phyloP scores from a whole-genome alignment of 139 green algal genomes.

The Coelastrella sp. region DNA sequence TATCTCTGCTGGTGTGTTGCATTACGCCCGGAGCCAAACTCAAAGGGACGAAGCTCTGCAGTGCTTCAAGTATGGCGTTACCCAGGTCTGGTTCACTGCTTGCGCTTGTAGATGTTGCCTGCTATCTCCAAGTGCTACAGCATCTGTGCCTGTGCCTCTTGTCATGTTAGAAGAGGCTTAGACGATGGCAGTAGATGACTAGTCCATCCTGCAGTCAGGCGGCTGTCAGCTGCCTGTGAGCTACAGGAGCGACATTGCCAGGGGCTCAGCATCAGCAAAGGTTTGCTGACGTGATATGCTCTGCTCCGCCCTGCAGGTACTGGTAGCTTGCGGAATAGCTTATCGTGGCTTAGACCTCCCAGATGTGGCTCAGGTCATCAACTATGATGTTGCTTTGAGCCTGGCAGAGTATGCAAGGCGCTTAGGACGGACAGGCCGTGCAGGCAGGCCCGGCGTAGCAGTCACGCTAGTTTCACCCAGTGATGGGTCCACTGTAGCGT shows the following conservation, averaged over 20 bases:
- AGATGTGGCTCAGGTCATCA: constrained; percentile 86
- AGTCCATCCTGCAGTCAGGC: too few relatives aligned
- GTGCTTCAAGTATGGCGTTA: constrained; percentile 88
- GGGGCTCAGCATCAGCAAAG: background rate
- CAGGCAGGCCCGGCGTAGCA: constrained; percentile 71
- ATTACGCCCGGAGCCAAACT: constrained; percentile 87
- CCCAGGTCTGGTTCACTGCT: constrained; percentile 77
- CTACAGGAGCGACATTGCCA: too few relatives aligned
- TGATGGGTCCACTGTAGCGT: constrained; percentile 62
- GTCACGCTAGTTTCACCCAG: constrained; percentile 78
- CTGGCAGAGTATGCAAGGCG: constrained; percentile 70
- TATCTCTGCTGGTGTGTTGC: constrained; percentile 78
- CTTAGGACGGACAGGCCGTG: constrained; percentile 84
- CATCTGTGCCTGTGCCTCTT: too few relatives aligned
- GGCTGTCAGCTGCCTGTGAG: too few relatives aligned
- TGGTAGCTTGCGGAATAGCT: constrained; percentile 90
- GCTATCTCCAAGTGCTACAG: too few relatives aligned
- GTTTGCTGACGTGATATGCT: background rate
- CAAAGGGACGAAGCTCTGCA: constrained; percentile 90
- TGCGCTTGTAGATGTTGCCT: background rate
- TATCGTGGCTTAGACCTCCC: constrained; percentile 88
- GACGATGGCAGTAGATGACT: too few relatives aligned
- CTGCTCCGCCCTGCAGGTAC: background rate
- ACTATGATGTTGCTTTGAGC: constrained; percentile 82
- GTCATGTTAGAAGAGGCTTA: too few relatives aligned